Evolutionary conservation across 306 rosid species (phyloP).

Genomic region (Aeschynomene evenia): DNA sequence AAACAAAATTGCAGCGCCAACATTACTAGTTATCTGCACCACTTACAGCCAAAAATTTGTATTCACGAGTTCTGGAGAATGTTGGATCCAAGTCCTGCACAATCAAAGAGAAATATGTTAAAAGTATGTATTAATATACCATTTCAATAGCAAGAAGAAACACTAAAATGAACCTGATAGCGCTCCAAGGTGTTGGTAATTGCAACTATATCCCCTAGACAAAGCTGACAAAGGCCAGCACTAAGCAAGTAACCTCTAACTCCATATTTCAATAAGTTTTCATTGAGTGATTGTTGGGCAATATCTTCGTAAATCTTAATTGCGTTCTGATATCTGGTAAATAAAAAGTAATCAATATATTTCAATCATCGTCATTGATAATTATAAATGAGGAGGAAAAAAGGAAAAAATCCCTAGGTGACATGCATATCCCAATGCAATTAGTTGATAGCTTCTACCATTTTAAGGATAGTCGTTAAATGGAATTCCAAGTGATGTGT

Average conservation of each 20-base stretch:
- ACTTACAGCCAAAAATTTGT: constrained; percentile 53
- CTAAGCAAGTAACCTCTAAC: constrained; percentile 96
- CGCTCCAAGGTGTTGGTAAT: constrained; percentile 77
- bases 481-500: constrained; percentile 20
- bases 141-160: constrained; percentile 3
- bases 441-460: not conserved
- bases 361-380: not conserved
- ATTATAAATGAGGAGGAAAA: not conserved
- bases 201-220: constrained; percentile 73
- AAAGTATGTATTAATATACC: not conserved
- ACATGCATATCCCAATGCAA: constrained; percentile 20
- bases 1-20: constrained; percentile 15
- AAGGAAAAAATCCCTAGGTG: constrained; percentile 6
- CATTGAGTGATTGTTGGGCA: constrained; percentile 74
- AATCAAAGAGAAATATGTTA: constrained; percentile 21
- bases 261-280: constrained; percentile 84
- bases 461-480: not conserved
- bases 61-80: constrained; percentile 50
- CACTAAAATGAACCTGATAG: constrained; percentile 56
- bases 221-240: constrained; percentile 89
- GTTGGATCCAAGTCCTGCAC: constrained; percentile 59
- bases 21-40: not conserved
- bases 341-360: constrained; percentile 23
- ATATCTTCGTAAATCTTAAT: constrained; percentile 80
- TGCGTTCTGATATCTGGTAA: constrained; percentile 72